Percentiles rank a stretch among this genome's conserved stretches.
Evolutionary conservation across 306 rosid genomes (phyloP).

Genomic region (Citrullus colocynthis): DNA sequence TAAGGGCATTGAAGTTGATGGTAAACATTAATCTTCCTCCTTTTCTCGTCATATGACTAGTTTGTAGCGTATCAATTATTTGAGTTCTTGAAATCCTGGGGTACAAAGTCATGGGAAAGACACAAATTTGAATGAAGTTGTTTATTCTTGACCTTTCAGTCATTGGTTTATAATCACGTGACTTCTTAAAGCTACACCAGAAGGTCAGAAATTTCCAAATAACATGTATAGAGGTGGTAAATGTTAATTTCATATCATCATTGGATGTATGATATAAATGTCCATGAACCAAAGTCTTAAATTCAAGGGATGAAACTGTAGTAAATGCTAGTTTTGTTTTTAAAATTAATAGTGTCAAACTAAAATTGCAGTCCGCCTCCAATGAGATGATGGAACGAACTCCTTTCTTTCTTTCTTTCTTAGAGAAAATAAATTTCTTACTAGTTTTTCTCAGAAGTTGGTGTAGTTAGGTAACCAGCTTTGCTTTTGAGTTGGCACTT

Average conservation of each 20-base stretch:
- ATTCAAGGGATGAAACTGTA: neutral
- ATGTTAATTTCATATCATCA: neutral
- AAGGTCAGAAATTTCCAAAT: neutral
- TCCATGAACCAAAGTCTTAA: neutral
- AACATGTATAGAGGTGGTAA: neutral
- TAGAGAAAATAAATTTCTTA: neutral
- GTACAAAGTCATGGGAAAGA: neutral
- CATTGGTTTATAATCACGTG: neutral
- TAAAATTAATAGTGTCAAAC: neutral
- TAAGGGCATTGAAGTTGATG: conserved; percentile 93
- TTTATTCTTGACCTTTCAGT: neutral
- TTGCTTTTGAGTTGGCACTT: neutral
- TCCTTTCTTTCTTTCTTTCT: neutral
- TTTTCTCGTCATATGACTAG: neutral
- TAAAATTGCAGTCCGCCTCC: neutral
- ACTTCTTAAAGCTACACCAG: neutral
- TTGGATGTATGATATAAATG: neutral
- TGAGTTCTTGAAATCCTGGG: neutral
- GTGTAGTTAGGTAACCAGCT: neutral
- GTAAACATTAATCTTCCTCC: conserved; percentile 20
- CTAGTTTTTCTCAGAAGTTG: neutral
- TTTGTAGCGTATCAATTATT: neutral
- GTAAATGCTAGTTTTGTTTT: neutral
- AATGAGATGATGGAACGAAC: neutral
- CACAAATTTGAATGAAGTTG: neutral